These are phyloP conservation scores for Ustilago nuda DNA, from an alignment of 1,284 basidiomycete species.

Conservation along the genomic window DNA sequence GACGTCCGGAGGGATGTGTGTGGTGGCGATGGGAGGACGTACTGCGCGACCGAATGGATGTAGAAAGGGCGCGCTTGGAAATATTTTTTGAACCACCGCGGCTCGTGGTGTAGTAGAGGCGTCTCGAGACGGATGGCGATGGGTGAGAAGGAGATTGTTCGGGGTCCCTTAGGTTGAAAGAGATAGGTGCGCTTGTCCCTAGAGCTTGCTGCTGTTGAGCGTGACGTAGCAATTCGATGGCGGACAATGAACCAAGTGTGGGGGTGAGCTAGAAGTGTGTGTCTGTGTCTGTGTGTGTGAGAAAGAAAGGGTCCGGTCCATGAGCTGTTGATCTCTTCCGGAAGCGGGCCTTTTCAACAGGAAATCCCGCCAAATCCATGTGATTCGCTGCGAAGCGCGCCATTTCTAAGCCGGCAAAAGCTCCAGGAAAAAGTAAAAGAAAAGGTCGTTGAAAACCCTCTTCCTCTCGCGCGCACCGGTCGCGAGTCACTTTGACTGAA, in stretches of 20 bases:
- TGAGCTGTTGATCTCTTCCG: conserved; percentile 18
- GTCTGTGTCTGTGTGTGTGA: not conserved
- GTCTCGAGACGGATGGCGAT: conserved; percentile 3
- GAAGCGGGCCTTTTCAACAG: conserved; percentile 32
- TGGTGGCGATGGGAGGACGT: not conserved
- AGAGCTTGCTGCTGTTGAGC: not conserved
- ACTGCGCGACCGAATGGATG: not conserved
- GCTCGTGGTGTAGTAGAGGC: not conserved
- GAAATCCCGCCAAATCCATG: conserved; percentile 17
- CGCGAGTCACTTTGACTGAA: not conserved
- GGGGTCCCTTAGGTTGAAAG: not conserved
- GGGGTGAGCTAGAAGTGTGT: not conserved
- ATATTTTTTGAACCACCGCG: not conserved
- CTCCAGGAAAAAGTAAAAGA: not conserved
- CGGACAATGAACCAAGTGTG: conserved; percentile 7
- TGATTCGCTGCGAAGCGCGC: not conserved
- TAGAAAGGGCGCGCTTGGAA: not conserved
- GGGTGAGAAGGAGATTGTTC: not conserved
- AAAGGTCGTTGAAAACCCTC: conserved; percentile 11
- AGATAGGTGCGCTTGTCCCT: not conserved
- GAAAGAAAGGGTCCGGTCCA: conserved; percentile 6
- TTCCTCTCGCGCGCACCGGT: conserved; percentile 8
- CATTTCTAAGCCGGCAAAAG: conserved; percentile 14
- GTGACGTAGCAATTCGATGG: conserved; percentile 13
- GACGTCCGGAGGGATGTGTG: not conserved